A percentile compares a stretch with the other conserved stretches of the same genome.
Evolutionary conservation across 768 basidiomycete genomes (phyloP).

Genomic region (Hygrocybe punicea): DNA sequence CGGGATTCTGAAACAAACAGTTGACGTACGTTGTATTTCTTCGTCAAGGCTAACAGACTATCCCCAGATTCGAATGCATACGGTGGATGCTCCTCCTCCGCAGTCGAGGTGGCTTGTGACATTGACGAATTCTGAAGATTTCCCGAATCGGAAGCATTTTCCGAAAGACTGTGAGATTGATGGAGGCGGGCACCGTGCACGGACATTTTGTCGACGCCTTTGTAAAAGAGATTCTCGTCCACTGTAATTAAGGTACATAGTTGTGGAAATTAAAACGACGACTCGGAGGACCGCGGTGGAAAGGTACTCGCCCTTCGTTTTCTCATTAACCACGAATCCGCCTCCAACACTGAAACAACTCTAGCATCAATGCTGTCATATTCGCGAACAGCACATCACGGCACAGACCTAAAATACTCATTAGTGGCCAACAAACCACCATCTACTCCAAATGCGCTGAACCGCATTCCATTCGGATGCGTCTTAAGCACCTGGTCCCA

Average conservation of each 20-base stretch:
- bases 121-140: background rate
- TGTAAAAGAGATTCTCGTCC: constrained; percentile 94
- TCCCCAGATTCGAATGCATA: constrained; percentile 81
- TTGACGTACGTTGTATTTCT: constrained; percentile 71
- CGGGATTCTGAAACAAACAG: constrained; percentile 2
- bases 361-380: background rate
- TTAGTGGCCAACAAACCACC: constrained; percentile 91
- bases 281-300: background rate
- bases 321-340: constrained; percentile 93
- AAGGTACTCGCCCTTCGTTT: constrained; percentile 71
- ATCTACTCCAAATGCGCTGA: constrained; percentile 75
- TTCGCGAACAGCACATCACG: background rate
- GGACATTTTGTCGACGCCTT: constrained; percentile 75
- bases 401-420: constrained; percentile 76
- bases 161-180: constrained; percentile 50
- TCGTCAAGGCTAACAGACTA: constrained; percentile 69
- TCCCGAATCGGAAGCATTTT: constrained; percentile 27
- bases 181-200: constrained; percentile 80
- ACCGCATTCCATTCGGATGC: constrained; percentile 91
- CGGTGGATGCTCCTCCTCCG: constrained; percentile 58
- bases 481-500: constrained; percentile 87
- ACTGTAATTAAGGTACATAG: constrained; percentile 38
- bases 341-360: constrained; percentile 65
- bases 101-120: background rate
- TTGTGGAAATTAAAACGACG: background rate